Conservation (phyloP, 129 eudicot species). For the Ambrosia artemisiifolia region DNA sequence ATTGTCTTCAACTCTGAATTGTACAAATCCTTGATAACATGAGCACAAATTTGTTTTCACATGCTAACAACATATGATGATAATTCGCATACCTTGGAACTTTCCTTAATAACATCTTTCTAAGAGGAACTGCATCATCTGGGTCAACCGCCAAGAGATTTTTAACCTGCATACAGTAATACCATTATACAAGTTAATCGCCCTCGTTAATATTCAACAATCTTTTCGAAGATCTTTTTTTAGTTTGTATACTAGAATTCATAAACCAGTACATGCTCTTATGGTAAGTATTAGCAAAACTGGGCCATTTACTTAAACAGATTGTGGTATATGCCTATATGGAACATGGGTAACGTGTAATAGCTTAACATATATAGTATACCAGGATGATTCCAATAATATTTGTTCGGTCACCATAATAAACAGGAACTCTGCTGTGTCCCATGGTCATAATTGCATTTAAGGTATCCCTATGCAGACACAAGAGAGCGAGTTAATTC, state of each 20-base stretch:
- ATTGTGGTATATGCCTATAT: slow-evolving; percentile 10
- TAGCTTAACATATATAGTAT: slow-evolving; percentile 13
- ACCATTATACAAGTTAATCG: neutral
- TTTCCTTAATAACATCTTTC: slow-evolving; percentile 82
- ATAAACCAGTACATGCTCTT: slow-evolving; percentile 2
- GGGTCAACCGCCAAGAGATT: slow-evolving; percentile 89
- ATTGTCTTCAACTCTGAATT: slow-evolving; percentile 70
- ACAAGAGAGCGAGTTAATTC: slow-evolving; percentile 15
- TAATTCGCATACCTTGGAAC: slow-evolving; percentile 67
- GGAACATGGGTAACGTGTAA: neutral
- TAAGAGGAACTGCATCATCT: slow-evolving; percentile 71
- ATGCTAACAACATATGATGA: neutral
- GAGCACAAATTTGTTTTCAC: neutral
- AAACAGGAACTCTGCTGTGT: slow-evolving; percentile 96
- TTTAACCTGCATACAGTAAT: slow-evolving; percentile 63
- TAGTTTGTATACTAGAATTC: neutral
- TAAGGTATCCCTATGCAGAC: slow-evolving; percentile 76
- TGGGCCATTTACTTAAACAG: neutral
- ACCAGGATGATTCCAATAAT: slow-evolving; percentile 92
- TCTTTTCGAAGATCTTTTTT: neutral
- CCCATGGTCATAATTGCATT: slow-evolving; percentile 96
- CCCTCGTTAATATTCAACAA: neutral
- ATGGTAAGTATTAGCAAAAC: neutral
- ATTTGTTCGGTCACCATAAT: slow-evolving; percentile 60
- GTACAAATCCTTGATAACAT: slow-evolving; percentile 52